phyloP scores from a whole-genome alignment of 2,329 filamentous ascomycete species.

The Venturia effusa region DNA sequence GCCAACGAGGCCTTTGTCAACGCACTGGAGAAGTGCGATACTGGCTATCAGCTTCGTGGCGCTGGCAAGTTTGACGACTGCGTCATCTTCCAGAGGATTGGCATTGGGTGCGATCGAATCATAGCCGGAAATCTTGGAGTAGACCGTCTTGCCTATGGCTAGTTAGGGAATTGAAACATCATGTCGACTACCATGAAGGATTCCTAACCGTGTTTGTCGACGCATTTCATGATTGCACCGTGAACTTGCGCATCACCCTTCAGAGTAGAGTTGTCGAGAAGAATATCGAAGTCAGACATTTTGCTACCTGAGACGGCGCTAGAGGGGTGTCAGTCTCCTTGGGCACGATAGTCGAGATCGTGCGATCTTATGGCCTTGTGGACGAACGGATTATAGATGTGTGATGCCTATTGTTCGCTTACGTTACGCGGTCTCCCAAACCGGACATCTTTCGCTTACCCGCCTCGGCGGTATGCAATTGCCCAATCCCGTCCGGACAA shows the following conservation, averaged over 20 bases:
- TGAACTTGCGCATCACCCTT: conserved; percentile 8
- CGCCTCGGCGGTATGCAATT: neutral
- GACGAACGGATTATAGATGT: neutral
- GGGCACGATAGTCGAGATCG: no score
- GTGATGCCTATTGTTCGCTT: neutral
- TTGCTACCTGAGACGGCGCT: neutral
- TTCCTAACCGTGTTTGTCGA: conserved; percentile 11
- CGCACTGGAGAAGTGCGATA: conserved; percentile 12
- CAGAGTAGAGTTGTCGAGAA: conserved; percentile 6
- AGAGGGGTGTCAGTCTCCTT: neutral
- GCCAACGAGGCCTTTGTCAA: conserved; percentile 10
- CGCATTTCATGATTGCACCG: conserved; percentile 9
- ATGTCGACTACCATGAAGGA: neutral
- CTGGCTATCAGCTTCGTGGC: conserved; percentile 12
- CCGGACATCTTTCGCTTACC: neutral
- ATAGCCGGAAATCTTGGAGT: conserved; percentile 10
- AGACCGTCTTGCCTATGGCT: conserved; percentile 9
- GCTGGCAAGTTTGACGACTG: conserved; percentile 17
- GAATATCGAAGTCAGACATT: conserved; percentile 10
- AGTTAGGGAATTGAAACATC: neutral
- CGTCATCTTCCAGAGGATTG: conserved; percentile 11
- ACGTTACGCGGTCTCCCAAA: no score
- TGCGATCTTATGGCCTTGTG: neutral
- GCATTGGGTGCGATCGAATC: conserved; percentile 6
- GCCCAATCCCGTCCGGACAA: neutral